These are phyloP conservation scores for Henningerozyma blattae DNA, from an alignment of 805 yeast species.

Conservation along the genomic window DNA sequence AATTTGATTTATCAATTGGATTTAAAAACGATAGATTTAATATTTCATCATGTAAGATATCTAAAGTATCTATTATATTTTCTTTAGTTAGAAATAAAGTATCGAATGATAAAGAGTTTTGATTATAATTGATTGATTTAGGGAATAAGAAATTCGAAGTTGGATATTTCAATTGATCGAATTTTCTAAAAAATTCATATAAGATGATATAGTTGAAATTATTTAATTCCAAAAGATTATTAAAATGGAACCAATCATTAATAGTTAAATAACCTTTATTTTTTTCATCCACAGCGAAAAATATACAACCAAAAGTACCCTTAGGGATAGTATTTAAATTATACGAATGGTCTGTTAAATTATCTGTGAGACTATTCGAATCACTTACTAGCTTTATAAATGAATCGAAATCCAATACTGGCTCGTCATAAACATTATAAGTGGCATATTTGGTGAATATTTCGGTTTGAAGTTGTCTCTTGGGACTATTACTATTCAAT, in stretches of 20 bases:
- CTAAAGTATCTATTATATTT: conserved; percentile 25
- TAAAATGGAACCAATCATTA: conserved; percentile 65
- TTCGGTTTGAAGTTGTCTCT: conserved; percentile 1
- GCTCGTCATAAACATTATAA: conserved; percentile 7
- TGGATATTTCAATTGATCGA: conserved; percentile 24
- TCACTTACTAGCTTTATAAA: conserved; percentile 27
- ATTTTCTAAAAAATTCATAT: conserved; percentile 41
- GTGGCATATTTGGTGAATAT: not conserved
- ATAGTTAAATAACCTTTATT: conserved; percentile 56
- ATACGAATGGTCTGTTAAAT: conserved; percentile 26
- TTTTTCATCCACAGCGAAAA: conserved; percentile 65
- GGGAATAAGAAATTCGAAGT: conserved; percentile 4
- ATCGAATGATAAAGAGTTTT: conserved; percentile 28
- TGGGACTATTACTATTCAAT: not conserved
- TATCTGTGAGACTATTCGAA: conserved; percentile 18
- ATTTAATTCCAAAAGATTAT: conserved; percentile 37
- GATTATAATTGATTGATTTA: conserved; percentile 29
- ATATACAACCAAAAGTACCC: conserved; percentile 59
- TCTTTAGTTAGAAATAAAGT: conserved; percentile 20
- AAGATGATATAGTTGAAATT: conserved; percentile 39
- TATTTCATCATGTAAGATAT: conserved; percentile 24
- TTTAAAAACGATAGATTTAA: too few species aligned
- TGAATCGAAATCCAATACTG: conserved; percentile 25
- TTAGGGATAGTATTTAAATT: conserved; percentile 42
- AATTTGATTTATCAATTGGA: conserved; percentile 7